These are phyloP conservation scores for Boletus reticuloceps DNA, from an alignment of 768 basidiomycete genomes.

Conservation along the genomic window DNA sequence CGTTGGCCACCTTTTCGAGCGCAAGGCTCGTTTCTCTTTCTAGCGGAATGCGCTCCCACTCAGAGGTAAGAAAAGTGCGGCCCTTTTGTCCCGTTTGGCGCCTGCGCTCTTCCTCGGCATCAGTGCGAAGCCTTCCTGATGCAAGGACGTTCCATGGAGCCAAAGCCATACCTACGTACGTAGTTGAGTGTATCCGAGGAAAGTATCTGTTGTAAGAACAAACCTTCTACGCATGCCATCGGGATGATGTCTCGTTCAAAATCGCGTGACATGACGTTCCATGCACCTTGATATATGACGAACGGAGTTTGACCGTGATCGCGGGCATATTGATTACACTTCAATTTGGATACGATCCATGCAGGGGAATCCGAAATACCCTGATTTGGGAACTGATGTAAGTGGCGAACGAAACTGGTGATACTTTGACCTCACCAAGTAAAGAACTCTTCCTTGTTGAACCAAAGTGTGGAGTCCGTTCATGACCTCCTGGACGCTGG, in stretches of 20 bases:
- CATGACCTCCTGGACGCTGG: too few relatives aligned
- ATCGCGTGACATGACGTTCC: conserved; percentile 43
- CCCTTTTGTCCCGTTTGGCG: conserved; percentile 36
- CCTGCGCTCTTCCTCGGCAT: conserved; percentile 27
- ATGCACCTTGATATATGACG: conserved; percentile 50
- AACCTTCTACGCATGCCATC: conserved; percentile 33
- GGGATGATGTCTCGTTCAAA: conserved; percentile 55
- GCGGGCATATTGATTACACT: conserved; percentile 50
- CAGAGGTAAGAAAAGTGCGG: conserved; percentile 18
- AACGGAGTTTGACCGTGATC: conserved; percentile 49
- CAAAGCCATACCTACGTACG: conserved; percentile 17
- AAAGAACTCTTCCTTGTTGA: too few relatives aligned
- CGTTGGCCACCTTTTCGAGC: conserved; percentile 37
- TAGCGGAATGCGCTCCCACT: conserved; percentile 34
- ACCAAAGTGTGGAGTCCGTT: too few relatives aligned
- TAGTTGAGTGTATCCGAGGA: neutral
- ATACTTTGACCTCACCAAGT: too few relatives aligned
- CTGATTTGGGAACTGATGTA: too few relatives aligned
- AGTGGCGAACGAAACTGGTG: too few relatives aligned
- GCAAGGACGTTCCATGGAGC: conserved; percentile 36
- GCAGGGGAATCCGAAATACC: too few relatives aligned
- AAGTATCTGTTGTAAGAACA: neutral
- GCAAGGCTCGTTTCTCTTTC: conserved; percentile 34
- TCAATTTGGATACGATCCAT: too few relatives aligned
- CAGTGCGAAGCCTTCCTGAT: conserved; percentile 26